These are phyloP conservation scores for Cyclospora cayetanensis DNA, from an alignment of 169 alveolate species.

Conservation along the genomic window DNA sequence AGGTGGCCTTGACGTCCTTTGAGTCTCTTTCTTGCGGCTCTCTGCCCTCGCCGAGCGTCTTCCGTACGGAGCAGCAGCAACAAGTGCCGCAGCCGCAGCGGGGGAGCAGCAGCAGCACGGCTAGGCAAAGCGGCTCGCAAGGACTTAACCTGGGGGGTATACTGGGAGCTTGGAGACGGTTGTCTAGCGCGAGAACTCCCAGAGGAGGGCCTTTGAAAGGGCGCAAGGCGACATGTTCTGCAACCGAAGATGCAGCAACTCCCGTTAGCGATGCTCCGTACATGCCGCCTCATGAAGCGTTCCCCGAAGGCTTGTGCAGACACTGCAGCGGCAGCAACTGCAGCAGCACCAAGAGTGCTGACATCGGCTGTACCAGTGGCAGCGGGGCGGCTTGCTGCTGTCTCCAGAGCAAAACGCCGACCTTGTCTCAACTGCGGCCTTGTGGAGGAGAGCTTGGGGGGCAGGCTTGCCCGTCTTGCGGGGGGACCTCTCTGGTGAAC, in stretches of 20 bases:
- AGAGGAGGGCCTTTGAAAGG: slow-evolving; percentile 18
- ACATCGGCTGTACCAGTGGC: too few species aligned
- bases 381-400: too few species aligned
- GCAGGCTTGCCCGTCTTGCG: neutral
- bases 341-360: slow-evolving; percentile 34
- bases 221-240: neutral
- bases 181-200: slow-evolving; percentile 51
- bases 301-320: neutral
- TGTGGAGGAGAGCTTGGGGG: too few species aligned
- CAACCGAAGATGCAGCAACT: neutral
- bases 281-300: neutral
- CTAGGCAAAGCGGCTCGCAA: slow-evolving; percentile 19
- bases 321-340: neutral
- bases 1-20: neutral
- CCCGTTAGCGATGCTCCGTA: too few species aligned
- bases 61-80: neutral
- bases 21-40: neutral
- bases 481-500: too few species aligned
- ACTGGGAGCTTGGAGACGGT: slow-evolving; percentile 68
- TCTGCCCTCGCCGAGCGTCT: neutral
- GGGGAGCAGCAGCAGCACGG: slow-evolving; percentile 5
- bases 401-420: too few species aligned
- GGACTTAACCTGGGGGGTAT: slow-evolving; percentile 60
- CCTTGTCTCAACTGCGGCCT: too few species aligned
- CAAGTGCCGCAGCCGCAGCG: neutral